Conservation (phyloP, 495 filamentous ascomycete species). For the Hamigera avellanea region DNA sequence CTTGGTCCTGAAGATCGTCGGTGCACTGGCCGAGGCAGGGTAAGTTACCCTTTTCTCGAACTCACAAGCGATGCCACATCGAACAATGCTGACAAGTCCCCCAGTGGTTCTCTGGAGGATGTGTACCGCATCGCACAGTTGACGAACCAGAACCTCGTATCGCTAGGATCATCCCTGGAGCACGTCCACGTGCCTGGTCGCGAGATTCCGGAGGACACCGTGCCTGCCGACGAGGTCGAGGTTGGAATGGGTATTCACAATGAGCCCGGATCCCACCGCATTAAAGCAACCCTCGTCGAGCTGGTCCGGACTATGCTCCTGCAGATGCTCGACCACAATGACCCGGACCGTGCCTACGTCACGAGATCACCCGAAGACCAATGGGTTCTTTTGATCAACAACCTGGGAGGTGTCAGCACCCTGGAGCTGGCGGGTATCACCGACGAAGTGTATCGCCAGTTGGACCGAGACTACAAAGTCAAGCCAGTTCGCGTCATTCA, state of each 20-base stretch:
- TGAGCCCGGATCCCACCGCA: constrained; percentile 70
- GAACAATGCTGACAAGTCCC: not conserved
- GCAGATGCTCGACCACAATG: constrained; percentile 67
- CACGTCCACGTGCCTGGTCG: constrained; percentile 92
- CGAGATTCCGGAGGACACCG: constrained; percentile 37
- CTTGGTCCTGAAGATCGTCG: constrained; percentile 77
- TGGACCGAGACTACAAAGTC: constrained; percentile 55
- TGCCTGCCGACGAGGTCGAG: constrained; percentile 68
- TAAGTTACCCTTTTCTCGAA: constrained; percentile 11
- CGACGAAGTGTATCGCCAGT: constrained; percentile 72
- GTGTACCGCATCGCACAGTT: constrained; percentile 60
- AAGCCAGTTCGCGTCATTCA: constrained; percentile 54
- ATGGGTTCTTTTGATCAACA: constrained; percentile 78
- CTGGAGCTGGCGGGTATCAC: constrained; percentile 85
- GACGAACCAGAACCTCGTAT: constrained; percentile 65
- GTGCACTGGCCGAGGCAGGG: constrained; percentile 71
- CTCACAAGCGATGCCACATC: too few relatives aligned
- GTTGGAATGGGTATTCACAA: constrained; percentile 99
- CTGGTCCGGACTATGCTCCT: constrained; percentile 69
- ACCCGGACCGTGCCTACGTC: constrained; percentile 73
- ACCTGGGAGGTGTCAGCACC: constrained; percentile 82
- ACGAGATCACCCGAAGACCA: constrained; percentile 48
- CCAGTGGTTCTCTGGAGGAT: constrained; percentile 44
- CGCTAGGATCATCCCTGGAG: constrained; percentile 73
- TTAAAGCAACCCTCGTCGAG: constrained; percentile 53